Evolutionary conservation across 257 asterid genomes (phyloP).

Genomic region (Capsicum pubescens): DNA sequence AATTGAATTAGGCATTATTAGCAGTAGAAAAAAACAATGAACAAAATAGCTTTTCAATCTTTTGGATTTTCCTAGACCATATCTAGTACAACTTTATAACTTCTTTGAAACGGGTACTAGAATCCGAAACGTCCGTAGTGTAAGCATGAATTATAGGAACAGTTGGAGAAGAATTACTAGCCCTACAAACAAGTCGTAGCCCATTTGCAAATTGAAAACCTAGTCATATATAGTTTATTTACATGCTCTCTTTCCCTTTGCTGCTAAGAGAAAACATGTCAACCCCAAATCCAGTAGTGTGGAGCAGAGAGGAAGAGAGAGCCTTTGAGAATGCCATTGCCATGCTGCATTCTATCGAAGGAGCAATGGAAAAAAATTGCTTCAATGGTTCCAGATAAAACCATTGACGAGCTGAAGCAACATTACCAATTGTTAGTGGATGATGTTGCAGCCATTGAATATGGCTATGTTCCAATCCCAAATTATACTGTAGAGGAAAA

Average conservation of each 20-base stretch:
- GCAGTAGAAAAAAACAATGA: not conserved
- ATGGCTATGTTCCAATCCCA: slow-evolving; percentile 17
- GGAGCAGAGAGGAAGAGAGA: slow-evolving; percentile 22
- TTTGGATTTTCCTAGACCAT: not conserved
- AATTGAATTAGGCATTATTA: not conserved
- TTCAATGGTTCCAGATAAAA: slow-evolving; percentile 26
- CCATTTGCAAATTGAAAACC: not conserved
- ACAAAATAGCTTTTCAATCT: not conserved
- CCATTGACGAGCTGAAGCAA: slow-evolving; percentile 13
- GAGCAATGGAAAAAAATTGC: slow-evolving; percentile 17
- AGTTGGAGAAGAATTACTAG: not conserved
- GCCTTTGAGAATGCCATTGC: slow-evolving; percentile 32
- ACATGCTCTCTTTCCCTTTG: too few relatives aligned
- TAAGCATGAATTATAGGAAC: not conserved
- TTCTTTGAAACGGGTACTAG: not conserved
- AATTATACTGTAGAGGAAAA: not conserved
- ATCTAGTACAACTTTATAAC: not conserved
- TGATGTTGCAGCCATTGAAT: slow-evolving; percentile 7
- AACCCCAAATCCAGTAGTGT: not conserved
- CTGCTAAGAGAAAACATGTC: not conserved
- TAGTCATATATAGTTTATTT: not conserved
- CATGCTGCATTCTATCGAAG: not conserved
- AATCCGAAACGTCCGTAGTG: not conserved
- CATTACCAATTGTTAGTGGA: slow-evolving; percentile 3
- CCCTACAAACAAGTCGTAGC: not conserved